Base-by-base conservation (phyloP, 2,329 filamentous ascomycete species). In the Sarocladiaceae sp. region DNA sequence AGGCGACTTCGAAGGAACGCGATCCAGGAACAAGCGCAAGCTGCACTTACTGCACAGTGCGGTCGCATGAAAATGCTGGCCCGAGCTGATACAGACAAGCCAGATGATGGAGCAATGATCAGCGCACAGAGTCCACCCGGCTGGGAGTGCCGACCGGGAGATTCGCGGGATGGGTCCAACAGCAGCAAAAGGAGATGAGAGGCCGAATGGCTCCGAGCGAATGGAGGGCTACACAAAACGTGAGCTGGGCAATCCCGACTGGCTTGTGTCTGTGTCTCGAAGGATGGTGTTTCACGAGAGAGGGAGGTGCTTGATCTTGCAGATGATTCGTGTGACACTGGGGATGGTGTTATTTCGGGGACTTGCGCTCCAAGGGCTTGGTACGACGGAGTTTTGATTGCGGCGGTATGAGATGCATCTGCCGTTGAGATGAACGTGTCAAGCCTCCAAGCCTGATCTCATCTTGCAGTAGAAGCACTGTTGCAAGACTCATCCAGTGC, bases 41-140 rank as follows among this genome's bases (percentile, higher is more conserved):
- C 10, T 8, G 29, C 29, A 33, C 10, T 33, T 33, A 33, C 15
- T 33, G 29, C 29, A 15, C 29, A 33, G 29, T 8, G 29, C 29
- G 15, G 15, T 33, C 29, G 29, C 29, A 33, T 33, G 29, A 33
- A 33, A 10, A 15, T 15, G 15, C 29, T 8, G 29, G n/a, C n/a
- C n/a, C n/a, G n/a, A n/a, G n/a, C n/a, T n/a, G n/a, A n/a, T n/a
- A n/a, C n/a, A 33, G 29, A 33, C 8, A 33, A 15, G 29, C 8
- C 29, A 10, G 29, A 33, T 33, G 28, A 28, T 26, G 17, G 18
- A 52, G 53, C 49, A 36, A 57, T 53, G 49, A 37, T 54, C 46
- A 42, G 23, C 39, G 18, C 5, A 17, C 18, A 5, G 37, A 36
- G 18, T n/a, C 12, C 23, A 8, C 10, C 40, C 22, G 40, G 12